Evolutionary conservation across 805 yeast genomes (phyloP), one percentile per base, ranked within the genome.

Genomic region (Wickerhamomyces pijperi): DNA sequence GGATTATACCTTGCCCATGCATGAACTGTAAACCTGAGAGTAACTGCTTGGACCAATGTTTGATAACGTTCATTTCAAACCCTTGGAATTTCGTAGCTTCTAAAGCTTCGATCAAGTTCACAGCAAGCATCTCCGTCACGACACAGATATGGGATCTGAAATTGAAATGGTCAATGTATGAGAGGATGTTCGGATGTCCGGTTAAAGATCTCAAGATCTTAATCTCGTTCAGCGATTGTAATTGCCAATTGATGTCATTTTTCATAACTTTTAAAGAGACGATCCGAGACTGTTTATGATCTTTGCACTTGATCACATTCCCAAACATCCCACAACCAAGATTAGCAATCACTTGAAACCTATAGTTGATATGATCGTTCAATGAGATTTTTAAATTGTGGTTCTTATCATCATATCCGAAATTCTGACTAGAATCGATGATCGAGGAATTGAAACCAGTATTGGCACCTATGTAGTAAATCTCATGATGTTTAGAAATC

Each of bases 241-340:
- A 57, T 2, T 83, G 74, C 76, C 87, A 77, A 42, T 78, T 72
- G 42, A 77, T 67, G 38, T 82, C 78, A 55, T 81, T 82, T 42
- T 82, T 77, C 45, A 86, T 78, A 28, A 85, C 72, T 51, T 85
- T 85, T 17, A 86, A 64, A 0, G 95, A 94, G n/a, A 78, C 81
- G 11, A 65, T 39, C 19, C 60, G 60, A 6, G 74, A 68, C 4
- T 59, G 59, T 50, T 78, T 78, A 51, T 80, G 82, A 59, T 86
- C 95, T 18, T 60, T 55, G 43, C 87, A 80, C 41, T 72, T 65
- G 6, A 82, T 61, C 2, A 86, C 95, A 38, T 74, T 76, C 0
- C 95, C 95, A 63, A 85, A 85, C 34, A 88, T 76, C 7, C 95
- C 95, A 37, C 70, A 73, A 0, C 95, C 95, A 11, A 85, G 64